Conservation (phyloP, 176 grass and related monocot genomes). For the Musa troglodytarum region DNA sequence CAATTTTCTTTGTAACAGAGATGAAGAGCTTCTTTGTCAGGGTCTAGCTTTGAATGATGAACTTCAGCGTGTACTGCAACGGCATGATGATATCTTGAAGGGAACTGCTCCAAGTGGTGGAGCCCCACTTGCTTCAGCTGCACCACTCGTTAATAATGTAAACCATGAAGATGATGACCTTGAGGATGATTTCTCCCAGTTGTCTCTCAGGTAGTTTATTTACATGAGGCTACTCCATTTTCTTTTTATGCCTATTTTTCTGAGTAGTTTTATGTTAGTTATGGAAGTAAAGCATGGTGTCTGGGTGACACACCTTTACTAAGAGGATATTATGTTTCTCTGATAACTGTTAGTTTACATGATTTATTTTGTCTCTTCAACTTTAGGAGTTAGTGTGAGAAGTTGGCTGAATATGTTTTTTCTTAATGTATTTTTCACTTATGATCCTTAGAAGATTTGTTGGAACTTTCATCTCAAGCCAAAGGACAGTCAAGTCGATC, state of each 20-base stretch:
- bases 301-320: neutral
- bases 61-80: slow-evolving; percentile 74
- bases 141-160: slow-evolving; percentile 5
- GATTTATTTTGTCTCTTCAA: neutral
- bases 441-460: no score
- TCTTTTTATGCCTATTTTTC: neutral
- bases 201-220: slow-evolving; percentile 19
- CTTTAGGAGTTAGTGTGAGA: neutral
- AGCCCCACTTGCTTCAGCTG: neutral
- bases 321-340: neutral
- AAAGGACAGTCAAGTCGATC: no score
- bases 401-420: neutral
- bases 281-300: neutral
- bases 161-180: slow-evolving; percentile 27
- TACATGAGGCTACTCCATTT: slow-evolving; percentile 6
- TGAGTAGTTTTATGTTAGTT: neutral
- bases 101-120: slow-evolving; percentile 23
- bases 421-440: neutral
- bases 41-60: slow-evolving; percentile 88
- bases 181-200: slow-evolving; percentile 26
- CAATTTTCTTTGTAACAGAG: slow-evolving; percentile 41
- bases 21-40: slow-evolving; percentile 81
- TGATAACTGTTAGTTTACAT: neutral
- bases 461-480: no score
- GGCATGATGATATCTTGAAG: slow-evolving; percentile 72